Evolutionary conservation across 345 rosid genomes (phyloP), one percentile per base, ranked within the genome.

Genomic region (Eucalyptus tenuipes): DNA sequence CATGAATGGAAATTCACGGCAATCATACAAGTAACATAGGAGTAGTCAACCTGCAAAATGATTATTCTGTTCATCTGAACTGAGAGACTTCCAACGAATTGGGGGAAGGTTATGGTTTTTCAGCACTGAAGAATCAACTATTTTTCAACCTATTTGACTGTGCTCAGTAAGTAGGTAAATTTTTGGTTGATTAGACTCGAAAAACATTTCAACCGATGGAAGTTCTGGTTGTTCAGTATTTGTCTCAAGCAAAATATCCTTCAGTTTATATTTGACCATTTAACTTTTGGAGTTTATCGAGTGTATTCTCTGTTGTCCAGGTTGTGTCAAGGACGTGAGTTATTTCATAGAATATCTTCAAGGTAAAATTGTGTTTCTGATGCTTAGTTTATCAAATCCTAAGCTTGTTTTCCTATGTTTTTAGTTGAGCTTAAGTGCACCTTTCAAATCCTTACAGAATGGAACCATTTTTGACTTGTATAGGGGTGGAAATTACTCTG

Each of bases 291-390:
- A 15, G n/a, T 59, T 59, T 59, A 59, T 59, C 57, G 5, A 57
- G 45, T 44, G 31, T 42, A 64, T 87, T 71, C 75, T 31, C 89
- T 89, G 87, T 61, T 88, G 10, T 91, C 86, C 91, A 97, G 99
- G 92, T 93, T 96, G 92, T 97, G 99, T 89, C 90, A 94, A 93
- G 99, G 99, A 44, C 96, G 99, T 33, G 99, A 97, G 89, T 92
- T 96, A 44, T 92, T 95, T 90, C 95, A 96, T 87, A 95, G 94
- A 91, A 96, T 97, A 92, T 93, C 93, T 84, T 93, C 96, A 90
- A 96, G 99, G 99, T 96, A 93, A 44, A 50, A 22, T 29, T 22
- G 75, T 53, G 31, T 27, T 85, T 66, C 33, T 61, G 2, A 22
- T 48, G 29, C 44, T 49, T 49, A n/a, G 64, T 84, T 14, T 5